Conservation (phyloP, 495 filamentous ascomycete genomes). For the Filosporella fistucella region DNA sequence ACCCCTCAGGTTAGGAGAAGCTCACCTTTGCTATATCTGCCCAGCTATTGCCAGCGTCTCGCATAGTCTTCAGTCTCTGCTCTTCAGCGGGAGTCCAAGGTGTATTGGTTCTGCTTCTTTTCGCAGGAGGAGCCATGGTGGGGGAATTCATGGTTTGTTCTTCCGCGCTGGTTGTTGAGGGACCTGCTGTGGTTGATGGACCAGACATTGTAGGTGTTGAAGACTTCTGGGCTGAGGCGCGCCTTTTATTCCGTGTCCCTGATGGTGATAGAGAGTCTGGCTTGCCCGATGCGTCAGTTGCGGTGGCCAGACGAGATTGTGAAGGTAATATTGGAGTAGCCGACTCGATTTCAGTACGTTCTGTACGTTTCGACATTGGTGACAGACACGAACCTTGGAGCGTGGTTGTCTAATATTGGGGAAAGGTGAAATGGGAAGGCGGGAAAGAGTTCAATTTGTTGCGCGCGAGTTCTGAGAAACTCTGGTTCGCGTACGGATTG, state of each 20-base stretch:
- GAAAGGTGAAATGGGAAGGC: conserved; percentile 13
- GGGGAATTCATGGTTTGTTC: conserved; percentile 20
- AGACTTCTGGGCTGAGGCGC: conserved; percentile 10
- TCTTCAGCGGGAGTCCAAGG: conserved; percentile 97
- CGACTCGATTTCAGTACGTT: conserved; percentile 16
- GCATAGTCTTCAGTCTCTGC: conserved; percentile 85
- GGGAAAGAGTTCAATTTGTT: conserved; percentile 13
- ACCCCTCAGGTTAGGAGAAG: background rate
- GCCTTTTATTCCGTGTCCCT: conserved; percentile 21
- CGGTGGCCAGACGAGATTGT: conserved; percentile 8
- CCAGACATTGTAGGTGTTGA: conserved; percentile 18
- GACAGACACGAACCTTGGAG: background rate
- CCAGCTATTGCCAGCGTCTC: conserved; percentile 91
- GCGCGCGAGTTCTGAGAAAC: conserved; percentile 7
- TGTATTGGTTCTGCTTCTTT: conserved; percentile 94
- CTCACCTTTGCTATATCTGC: conserved; percentile 93
- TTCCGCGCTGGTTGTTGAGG: conserved; percentile 2
- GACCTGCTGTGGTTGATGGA: conserved; percentile 3
- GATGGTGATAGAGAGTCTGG: conserved; percentile 14
- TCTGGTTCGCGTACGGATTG: conserved; percentile 16
- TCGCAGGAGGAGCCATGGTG: conserved; percentile 45
- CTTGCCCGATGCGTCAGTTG: conserved; percentile 14
- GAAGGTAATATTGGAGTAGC: conserved; percentile 11
- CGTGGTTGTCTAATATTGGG: conserved; percentile 3
- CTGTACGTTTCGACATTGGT: conserved; percentile 24